Evolutionary conservation across 257 asterid species (phyloP), one percentile per base, ranked within the genome.

Genomic region (Echium plantagineum): DNA sequence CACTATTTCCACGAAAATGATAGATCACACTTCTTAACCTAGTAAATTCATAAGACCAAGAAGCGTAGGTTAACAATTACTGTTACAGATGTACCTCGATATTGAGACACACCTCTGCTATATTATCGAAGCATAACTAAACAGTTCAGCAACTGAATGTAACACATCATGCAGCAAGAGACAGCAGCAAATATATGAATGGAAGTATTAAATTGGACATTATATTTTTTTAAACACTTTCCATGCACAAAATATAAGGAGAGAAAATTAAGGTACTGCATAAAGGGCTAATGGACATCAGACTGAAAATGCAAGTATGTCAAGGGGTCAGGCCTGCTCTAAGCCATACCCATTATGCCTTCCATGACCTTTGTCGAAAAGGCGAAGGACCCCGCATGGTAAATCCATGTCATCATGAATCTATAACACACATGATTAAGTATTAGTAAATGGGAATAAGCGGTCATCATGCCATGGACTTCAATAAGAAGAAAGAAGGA

Each of bases 371-470:
- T 74, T 67, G 52, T 84, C 77, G 71, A 82, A 72, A 62, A 91
- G 95, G 71, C 98, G 96, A 77, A 91, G 96, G 28, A 88, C 94
- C 55, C 96, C 98, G 58, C 98, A 85, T 58, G 95, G 96, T 56
- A 91, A 81, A 74, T 73, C 78, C 98, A 84, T 88, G 82, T 91
- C 98, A 75, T 85, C 96, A 19, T 91, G 95, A 77, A 84, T 75
- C 98, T 88, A 66, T 64, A 75, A 16, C 55, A 72, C 64, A 59
- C 3, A 47, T 15, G 35, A 28, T 47, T 21, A 15, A 35, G 57
- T 17, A 17, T 60, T 51, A 21, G 22, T 15, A 21, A 18, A 64
- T 10, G 63, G 31, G 52, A 16, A 47, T 46, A 28, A 15, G 12
- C 46, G 32, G 32, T 6, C 32, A 28, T 5, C 63, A 19, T 18